phyloP scores from a whole-genome alignment of 2,329 filamentous ascomycete genomes.

The Geosmithia morbida region DNA sequence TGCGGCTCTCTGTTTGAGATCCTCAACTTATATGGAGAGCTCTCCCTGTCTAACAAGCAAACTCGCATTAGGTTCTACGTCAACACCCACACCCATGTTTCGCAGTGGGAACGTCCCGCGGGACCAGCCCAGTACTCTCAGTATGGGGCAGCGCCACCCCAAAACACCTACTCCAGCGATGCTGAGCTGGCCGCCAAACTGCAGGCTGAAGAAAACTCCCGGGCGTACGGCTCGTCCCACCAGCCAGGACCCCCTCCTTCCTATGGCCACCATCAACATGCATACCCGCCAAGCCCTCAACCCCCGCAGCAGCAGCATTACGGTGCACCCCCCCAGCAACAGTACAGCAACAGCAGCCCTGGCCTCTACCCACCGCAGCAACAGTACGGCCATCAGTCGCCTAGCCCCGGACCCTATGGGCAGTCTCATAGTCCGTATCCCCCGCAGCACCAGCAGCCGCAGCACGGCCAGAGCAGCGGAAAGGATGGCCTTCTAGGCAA shows the following conservation, averaged over 20 bases:
- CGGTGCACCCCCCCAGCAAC: background rate
- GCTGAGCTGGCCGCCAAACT: conserved; percentile 1
- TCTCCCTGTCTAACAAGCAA: background rate
- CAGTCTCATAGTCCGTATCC: background rate
- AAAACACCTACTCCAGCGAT: background rate
- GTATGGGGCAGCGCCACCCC: background rate
- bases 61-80: conserved; percentile 2
- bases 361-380: conserved; percentile 1
- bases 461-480: background rate
- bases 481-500: conserved; percentile 1
- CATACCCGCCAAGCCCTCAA: background rate
- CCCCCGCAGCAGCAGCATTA: background rate
- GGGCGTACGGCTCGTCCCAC: background rate
- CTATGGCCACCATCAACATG: background rate
- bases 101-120: conserved; percentile 2
- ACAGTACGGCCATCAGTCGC: conserved; percentile 1
- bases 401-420: background rate
- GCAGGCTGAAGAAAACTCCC: conserved; percentile 1
- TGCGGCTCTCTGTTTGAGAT: no score
- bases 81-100: conserved; percentile 1
- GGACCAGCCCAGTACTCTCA: background rate
- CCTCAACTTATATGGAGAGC: background rate
- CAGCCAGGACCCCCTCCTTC: background rate
- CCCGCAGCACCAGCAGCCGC: conserved; percentile 1
- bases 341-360: background rate